These are phyloP conservation scores for Biancaea sappan DNA, from an alignment of 306 rosid species.

Conservation along the genomic window DNA sequence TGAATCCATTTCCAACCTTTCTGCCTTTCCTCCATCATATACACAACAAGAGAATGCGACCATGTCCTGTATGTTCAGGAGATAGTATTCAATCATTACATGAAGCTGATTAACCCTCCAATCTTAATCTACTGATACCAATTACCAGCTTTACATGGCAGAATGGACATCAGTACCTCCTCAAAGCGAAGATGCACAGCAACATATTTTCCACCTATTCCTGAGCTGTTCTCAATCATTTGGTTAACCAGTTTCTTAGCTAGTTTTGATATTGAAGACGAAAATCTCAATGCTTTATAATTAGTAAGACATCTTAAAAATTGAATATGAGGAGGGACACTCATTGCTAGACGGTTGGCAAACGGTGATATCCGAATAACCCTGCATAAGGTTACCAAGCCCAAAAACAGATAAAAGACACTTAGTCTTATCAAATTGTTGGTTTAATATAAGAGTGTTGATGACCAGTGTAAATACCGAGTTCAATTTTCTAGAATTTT, in stretches of 20 bases:
- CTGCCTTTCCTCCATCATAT: conserved; percentile 85
- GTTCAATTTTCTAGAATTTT: background rate
- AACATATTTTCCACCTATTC: conserved; percentile 73
- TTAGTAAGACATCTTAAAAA: conserved; percentile 88
- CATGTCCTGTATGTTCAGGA: conserved; percentile 73
- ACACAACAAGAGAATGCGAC: conserved; percentile 95
- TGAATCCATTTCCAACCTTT: conserved; percentile 76
- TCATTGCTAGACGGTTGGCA: conserved; percentile 95
- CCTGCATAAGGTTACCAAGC: conserved; percentile 51
- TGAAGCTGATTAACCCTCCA: conserved; percentile 9
- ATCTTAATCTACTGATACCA: background rate
- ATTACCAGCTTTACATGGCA: conserved; percentile 11
- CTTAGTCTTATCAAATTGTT: conserved; percentile 13
- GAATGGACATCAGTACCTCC: conserved; percentile 67
- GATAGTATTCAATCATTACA: conserved; percentile 25
- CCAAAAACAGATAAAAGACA: background rate
- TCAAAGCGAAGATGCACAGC: conserved; percentile 96
- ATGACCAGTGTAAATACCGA: conserved; percentile 23
- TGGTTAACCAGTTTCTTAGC: conserved; percentile 68
- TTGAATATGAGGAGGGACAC: conserved; percentile 87
- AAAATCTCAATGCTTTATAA: conserved; percentile 85
- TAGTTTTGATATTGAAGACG: conserved; percentile 68
- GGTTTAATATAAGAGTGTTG: conserved; percentile 5
- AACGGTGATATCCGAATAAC: conserved; percentile 86
- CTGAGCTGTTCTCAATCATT: conserved; percentile 77